Conservation (phyloP, 1,284 basidiomycete genomes). For the Flammula alnicola region DNA sequence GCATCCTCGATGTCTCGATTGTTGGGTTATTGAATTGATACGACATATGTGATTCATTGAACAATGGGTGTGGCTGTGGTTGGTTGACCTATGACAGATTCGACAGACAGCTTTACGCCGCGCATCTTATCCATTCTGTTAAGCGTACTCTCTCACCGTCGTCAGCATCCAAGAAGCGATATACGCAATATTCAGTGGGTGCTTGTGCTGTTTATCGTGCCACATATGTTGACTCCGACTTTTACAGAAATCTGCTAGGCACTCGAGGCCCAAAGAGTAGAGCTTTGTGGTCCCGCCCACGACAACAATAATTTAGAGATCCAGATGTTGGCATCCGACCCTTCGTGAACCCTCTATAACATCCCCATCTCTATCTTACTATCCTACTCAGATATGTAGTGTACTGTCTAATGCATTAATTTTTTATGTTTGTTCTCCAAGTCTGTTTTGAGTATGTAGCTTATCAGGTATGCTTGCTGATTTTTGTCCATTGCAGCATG, state of each 20-base stretch:
- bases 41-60: neutral
- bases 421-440: too few species aligned
- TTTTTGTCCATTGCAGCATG: too few species aligned
- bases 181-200: constrained; percentile 32
- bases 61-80: neutral
- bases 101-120: constrained; percentile 26
- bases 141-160: constrained; percentile 42
- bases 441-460: too few species aligned
- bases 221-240: constrained; percentile 7
- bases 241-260: constrained; percentile 45
- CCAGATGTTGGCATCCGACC: constrained; percentile 43
- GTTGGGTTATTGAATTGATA: neutral
- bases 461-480: too few species aligned
- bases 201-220: constrained; percentile 22
- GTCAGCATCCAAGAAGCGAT: constrained; percentile 36
- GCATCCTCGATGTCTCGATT: too few species aligned
- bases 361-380: too few species aligned
- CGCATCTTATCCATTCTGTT: constrained; percentile 50
- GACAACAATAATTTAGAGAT: constrained; percentile 46
- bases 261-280: constrained; percentile 57
- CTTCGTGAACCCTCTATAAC: too few species aligned
- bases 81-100: neutral
- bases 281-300: constrained; percentile 22
- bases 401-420: too few species aligned
- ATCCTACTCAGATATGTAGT: too few species aligned